phyloP scores from a whole-genome alignment of 306 rosid species.

The Dalbergia cochinchinensis region DNA sequence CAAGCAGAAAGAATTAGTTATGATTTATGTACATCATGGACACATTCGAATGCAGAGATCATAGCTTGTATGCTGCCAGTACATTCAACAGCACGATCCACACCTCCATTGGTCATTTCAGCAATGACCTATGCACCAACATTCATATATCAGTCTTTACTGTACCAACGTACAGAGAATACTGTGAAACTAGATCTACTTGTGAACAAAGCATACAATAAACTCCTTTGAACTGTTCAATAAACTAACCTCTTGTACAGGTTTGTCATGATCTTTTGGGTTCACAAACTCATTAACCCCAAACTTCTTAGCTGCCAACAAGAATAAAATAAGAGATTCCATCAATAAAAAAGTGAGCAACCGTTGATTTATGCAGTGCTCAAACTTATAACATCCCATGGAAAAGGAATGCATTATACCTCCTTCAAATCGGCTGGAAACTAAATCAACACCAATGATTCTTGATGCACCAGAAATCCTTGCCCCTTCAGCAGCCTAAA shows the following conservation, averaged over 20 bases:
- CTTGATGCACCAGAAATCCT: slow-evolving; percentile 79
- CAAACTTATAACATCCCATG: background rate
- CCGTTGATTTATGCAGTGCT: background rate
- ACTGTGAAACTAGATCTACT: too few relatives aligned
- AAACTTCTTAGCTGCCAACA: slow-evolving; percentile 78
- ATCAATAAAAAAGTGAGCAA: background rate
- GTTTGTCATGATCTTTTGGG: slow-evolving; percentile 87
- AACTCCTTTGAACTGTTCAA: background rate
- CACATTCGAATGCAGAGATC: slow-evolving; percentile 94
- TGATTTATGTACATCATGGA: slow-evolving; percentile 71
- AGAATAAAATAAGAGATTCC: slow-evolving; percentile 1
- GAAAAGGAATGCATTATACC: slow-evolving; percentile 53
- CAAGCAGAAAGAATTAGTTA: background rate
- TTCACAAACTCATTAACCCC: slow-evolving; percentile 90
- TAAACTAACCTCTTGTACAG: slow-evolving; percentile 73
- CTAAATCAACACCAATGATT: slow-evolving; percentile 89
- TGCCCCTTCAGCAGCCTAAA: slow-evolving; percentile 91
- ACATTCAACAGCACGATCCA: slow-evolving; percentile 89
- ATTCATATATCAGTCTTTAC: slow-evolving; percentile 24
- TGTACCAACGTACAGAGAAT: background rate
- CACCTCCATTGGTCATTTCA: slow-evolving; percentile 90
- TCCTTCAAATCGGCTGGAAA: slow-evolving; percentile 72
- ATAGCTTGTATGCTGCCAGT: slow-evolving; percentile 90
- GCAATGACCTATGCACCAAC: slow-evolving; percentile 69
- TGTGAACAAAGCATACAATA: background rate